phyloP scores from a whole-genome alignment of 306 rosid species.

The Cajanus cajan region DNA sequence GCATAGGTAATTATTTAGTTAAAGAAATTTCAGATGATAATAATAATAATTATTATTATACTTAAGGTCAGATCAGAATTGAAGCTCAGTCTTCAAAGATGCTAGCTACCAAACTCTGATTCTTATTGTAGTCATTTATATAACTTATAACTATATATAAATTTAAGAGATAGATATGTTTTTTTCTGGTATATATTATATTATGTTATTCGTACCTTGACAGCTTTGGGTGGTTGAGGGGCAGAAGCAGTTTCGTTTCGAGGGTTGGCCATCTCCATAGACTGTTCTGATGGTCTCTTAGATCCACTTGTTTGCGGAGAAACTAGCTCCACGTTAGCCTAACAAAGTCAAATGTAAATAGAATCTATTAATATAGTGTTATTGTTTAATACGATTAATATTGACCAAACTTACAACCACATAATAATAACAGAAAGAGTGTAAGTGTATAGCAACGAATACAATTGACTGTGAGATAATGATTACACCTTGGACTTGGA shows the following conservation, averaged over 20 bases:
- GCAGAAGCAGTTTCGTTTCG: slow-evolving; percentile 42
- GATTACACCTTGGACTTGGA: slow-evolving; percentile 56
- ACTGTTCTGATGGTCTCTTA: slow-evolving; percentile 60
- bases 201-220: slow-evolving; percentile 43
- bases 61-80: neutral
- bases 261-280: slow-evolving; percentile 69
- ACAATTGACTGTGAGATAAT: neutral
- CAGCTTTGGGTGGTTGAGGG: slow-evolving; percentile 52
- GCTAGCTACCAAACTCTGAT: slow-evolving; percentile 32
- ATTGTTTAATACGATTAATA: neutral
- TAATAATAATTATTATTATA: neutral
- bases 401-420: neutral
- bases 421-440: neutral
- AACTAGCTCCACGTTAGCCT: slow-evolving; percentile 53
- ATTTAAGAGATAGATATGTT: neutral
- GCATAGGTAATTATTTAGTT: neutral
- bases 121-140: slow-evolving; percentile 5
- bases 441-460: neutral
- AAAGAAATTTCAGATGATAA: neutral
- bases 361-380: neutral
- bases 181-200: neutral
- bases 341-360: neutral
- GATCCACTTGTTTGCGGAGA: slow-evolving; percentile 59
- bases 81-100: slow-evolving; percentile 31
- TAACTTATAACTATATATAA: neutral